Conservation (phyloP, 2,329 filamentous ascomycete genomes). For the Periconia sp. region DNA sequence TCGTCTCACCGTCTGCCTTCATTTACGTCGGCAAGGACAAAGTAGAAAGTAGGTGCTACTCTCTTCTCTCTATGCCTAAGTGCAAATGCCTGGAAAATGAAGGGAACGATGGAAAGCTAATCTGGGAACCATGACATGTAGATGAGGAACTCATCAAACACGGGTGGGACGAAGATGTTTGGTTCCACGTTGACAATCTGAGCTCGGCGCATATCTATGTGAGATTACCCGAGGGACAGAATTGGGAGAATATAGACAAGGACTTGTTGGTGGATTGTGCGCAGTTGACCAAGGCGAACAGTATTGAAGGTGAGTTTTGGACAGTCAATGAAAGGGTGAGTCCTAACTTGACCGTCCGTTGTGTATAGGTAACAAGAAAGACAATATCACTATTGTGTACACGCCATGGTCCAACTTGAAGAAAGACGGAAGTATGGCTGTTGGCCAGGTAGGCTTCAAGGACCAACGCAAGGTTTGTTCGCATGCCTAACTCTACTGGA, state of each 20-base stretch:
- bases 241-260: slow-evolving; percentile 80
- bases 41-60: slow-evolving; percentile 76
- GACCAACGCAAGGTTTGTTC: slow-evolving; percentile 67
- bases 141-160: slow-evolving; percentile 96
- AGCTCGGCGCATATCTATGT: slow-evolving; percentile 97
- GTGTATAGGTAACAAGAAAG: slow-evolving; percentile 86
- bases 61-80: not conserved
- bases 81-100: not conserved
- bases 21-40: slow-evolving; percentile 99
- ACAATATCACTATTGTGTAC: slow-evolving; percentile 95
- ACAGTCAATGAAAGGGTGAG: not conserved
- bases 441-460: slow-evolving; percentile 93
- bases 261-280: slow-evolving; percentile 82
- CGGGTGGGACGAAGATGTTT: slow-evolving; percentile 94
- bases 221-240: slow-evolving; percentile 73
- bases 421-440: slow-evolving; percentile 94
- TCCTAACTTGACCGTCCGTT: not conserved
- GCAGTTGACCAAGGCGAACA: slow-evolving; percentile 98
- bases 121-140: slow-evolving; percentile 43
- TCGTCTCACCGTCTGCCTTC: slow-evolving; percentile 78
- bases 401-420: slow-evolving; percentile 96
- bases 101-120: not conserved
- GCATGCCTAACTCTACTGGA: not conserved
- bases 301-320: slow-evolving; percentile 71
- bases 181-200: slow-evolving; percentile 98